Percentiles rank a stretch among this genome's conserved stretches.
phyloP scores from a whole-genome alignment of 176 grass and related monocot species.

The Musa schizocarpa region DNA sequence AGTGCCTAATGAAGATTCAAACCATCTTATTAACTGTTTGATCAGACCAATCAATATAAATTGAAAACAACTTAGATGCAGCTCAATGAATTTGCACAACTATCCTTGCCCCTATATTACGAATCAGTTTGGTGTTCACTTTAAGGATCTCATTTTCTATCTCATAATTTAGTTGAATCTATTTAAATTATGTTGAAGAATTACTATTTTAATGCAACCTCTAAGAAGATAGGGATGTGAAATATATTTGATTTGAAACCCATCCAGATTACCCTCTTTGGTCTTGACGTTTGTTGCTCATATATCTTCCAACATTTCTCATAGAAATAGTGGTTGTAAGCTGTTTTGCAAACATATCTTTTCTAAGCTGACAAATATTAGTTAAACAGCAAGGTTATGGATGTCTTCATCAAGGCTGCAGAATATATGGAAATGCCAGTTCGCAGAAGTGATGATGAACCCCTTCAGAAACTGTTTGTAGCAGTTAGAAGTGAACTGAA shows the following conservation, averaged over 20 bases:
- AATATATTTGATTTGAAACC: no score
- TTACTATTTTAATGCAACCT: no score
- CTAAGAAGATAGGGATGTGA: no score
- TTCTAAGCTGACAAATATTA: conserved; percentile 21
- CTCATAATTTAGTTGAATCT: no score
- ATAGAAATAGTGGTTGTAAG: not conserved
- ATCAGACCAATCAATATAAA: no score
- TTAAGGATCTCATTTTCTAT: no score
- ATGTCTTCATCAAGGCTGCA: conserved; percentile 98
- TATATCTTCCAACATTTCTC: not conserved
- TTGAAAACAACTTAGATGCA: no score
- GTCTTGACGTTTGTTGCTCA: not conserved
- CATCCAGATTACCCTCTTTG: not conserved
- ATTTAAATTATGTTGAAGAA: no score
- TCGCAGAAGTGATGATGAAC: conserved; percentile 87
- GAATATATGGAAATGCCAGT: conserved; percentile 99
- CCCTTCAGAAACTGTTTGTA: conserved; percentile 88
- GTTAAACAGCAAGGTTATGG: conserved; percentile 89
- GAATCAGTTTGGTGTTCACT: no score
- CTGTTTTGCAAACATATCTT: not conserved
- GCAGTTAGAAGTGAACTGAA: conserved; percentile 95
- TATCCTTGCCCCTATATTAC: no score
- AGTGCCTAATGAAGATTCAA: not conserved
- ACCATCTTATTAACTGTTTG: not conserved
- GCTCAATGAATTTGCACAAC: not conserved